phyloP scores from a whole-genome alignment of 106 monocot species.

The Alisma plantagoaquatica region DNA sequence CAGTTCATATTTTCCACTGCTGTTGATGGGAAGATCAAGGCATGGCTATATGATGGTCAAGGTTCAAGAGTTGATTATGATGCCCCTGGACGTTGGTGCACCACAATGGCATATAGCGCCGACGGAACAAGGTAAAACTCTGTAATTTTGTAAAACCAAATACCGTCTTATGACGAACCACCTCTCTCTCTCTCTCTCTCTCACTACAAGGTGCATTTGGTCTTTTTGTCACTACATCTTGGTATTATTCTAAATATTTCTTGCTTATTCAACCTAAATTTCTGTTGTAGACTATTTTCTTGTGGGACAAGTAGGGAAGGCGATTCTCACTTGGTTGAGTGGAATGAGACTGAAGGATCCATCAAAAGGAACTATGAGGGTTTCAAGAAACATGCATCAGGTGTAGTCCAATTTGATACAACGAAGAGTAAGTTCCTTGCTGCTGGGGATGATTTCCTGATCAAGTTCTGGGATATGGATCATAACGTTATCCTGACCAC shows the following conservation, averaged over 20 bases:
- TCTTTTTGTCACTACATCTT: too few species aligned
- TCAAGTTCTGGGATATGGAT: constrained; percentile 93
- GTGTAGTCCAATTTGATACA: constrained; percentile 80
- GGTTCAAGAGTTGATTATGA: constrained; percentile 94
- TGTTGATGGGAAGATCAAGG: constrained; percentile 92
- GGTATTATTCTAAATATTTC: too few species aligned
- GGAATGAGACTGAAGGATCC: constrained; percentile 79
- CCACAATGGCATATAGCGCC: constrained; percentile 90
- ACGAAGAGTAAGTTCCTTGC: constrained; percentile 66
- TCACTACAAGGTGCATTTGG: background rate
- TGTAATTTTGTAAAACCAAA: constrained; percentile 1
- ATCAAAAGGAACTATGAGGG: constrained; percentile 72
- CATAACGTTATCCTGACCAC: constrained; percentile 37
- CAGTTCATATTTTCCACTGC: constrained; percentile 96
- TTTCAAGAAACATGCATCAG: constrained; percentile 52
- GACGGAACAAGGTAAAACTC: constrained; percentile 68
- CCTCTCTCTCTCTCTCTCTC: background rate
- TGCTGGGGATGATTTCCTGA: constrained; percentile 75
- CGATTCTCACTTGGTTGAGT: constrained; percentile 76
- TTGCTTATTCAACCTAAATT: too few species aligned
- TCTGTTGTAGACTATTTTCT: constrained; percentile 65
- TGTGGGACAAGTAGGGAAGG: constrained; percentile 86
- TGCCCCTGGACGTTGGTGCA: constrained; percentile 91
- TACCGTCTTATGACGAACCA: background rate
- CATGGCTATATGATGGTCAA: constrained; percentile 86